Percentiles rank a stretch among this genome's conserved stretches.
Evolutionary conservation across 108 stramenopile species (phyloP).

Genomic region (Cyclostephanos tholiformis): DNA sequence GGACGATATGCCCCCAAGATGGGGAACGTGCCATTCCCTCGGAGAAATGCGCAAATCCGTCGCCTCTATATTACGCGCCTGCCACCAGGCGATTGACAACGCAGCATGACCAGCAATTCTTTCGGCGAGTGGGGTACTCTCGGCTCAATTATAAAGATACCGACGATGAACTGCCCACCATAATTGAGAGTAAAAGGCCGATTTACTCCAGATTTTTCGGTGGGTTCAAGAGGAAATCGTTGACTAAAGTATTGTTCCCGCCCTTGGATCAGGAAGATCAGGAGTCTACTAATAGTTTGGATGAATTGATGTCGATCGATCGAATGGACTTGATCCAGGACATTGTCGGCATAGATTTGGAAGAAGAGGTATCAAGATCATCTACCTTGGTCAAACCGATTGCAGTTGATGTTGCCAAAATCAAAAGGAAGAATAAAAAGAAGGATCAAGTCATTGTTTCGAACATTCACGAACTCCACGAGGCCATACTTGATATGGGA

Average conservation of each 20-base stretch:
- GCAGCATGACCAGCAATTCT: neutral
- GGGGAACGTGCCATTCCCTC: constrained; percentile 27
- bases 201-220: neutral
- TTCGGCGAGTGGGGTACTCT: constrained; percentile 16
- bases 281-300: neutral
- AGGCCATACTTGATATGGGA: constrained; percentile 58
- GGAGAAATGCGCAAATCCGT: neutral
- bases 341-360: neutral
- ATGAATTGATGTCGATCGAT: neutral
- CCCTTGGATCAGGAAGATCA: constrained; percentile 1
- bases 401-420: neutral
- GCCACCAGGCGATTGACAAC: neutral
- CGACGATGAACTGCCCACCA: constrained; percentile 20
- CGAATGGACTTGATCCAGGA: constrained; percentile 3
- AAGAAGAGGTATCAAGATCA: neutral
- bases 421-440: constrained; percentile 23
- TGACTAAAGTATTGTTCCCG: constrained; percentile 23
- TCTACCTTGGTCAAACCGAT: neutral
- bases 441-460: constrained; percentile 27
- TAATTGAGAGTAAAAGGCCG: constrained; percentile 12
- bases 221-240: constrained; percentile 20
- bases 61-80: neutral
- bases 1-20: constrained; percentile 50
- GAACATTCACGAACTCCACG: constrained; percentile 60
- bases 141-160: constrained; percentile 40